Evolutionary conservation across 2,329 filamentous ascomycete genomes (phyloP).

Genomic region (Cladosporium sp.): DNA sequence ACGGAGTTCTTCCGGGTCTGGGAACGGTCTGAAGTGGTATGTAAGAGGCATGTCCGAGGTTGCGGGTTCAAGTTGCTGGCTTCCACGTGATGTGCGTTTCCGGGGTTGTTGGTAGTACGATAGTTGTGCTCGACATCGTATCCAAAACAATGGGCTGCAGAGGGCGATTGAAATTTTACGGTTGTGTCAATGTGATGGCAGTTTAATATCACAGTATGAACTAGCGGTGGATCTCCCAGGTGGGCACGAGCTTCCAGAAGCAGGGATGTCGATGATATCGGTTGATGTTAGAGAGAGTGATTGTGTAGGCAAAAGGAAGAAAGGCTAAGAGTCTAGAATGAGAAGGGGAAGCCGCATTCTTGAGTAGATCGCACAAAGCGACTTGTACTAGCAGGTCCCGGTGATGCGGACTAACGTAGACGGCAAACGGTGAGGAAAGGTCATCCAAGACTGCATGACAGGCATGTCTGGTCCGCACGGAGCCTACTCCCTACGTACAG

Average conservation of each 20-base stretch:
- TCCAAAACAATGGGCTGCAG: neutral
- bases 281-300: neutral
- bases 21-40: conserved; percentile 17
- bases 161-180: neutral
- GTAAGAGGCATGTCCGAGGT: conserved; percentile 10
- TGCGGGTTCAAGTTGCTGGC: conserved; percentile 1
- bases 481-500: neutral
- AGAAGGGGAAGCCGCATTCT: neutral
- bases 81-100: conserved; percentile 4
- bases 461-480: neutral
- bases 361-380: neutral
- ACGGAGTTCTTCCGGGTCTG: neutral
- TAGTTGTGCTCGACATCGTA: conserved; percentile 14
- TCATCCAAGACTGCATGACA: neutral
- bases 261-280: neutral
- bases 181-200: conserved; percentile 6
- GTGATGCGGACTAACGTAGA: conserved; percentile 1
- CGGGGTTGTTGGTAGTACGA: neutral
- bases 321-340: neutral
- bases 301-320: neutral
- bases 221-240: conserved; percentile 1
- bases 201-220: conserved; percentile 3
- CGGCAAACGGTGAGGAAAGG: conserved; percentile 2
- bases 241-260: neutral
- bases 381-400: neutral